These are phyloP conservation scores for Zelopaecilomyces penicillatus DNA, from an alignment of 2,329 filamentous ascomycete genomes.

Conservation along the genomic window DNA sequence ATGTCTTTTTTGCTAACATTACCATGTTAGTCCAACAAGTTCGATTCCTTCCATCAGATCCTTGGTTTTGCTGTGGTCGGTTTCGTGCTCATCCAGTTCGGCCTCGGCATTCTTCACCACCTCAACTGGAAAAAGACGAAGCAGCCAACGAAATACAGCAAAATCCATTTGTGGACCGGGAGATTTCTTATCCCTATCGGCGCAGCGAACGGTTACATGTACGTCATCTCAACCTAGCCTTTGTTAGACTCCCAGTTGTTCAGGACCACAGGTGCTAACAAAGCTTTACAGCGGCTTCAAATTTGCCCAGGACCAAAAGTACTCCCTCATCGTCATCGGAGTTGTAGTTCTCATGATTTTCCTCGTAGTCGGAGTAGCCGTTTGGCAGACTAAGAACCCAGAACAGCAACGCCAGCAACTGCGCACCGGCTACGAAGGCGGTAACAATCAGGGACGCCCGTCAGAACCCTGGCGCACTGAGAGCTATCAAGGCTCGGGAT, in stretches of 20 bases:
- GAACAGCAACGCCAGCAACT: conserved; percentile 11
- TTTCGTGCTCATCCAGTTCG: conserved; percentile 44
- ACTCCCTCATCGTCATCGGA: conserved; percentile 39
- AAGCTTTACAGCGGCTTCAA: conserved; percentile 41
- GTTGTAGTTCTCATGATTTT: conserved; percentile 38
- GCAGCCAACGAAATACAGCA: conserved; percentile 40
- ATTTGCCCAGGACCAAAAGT: conserved; percentile 42
- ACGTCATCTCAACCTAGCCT: conserved; percentile 16
- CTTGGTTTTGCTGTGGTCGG: conserved; percentile 47
- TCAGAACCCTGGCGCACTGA: conserved; percentile 21
- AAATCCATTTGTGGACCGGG: conserved; percentile 50
- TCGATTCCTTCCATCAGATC: conserved; percentile 48
- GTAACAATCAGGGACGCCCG: conserved; percentile 18
- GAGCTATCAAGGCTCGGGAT: conserved; percentile 10
- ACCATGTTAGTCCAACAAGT: conserved; percentile 37
- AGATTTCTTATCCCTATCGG: conserved; percentile 45
- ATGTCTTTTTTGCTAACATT: neutral
- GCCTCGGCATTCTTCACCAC: conserved; percentile 49
- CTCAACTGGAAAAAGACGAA: conserved; percentile 42
- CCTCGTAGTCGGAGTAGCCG: conserved; percentile 29
- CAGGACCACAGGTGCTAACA: conserved; percentile 4
- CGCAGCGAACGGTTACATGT: conserved; percentile 49
- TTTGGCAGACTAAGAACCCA: conserved; percentile 20
- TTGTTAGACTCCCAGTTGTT: neutral
- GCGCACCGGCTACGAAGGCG: conserved; percentile 10